A percentile compares a stretch with the other conserved stretches of the same genome.
Conservation (phyloP, 805 yeast species). For the Lipomyces japonicus region DNA sequence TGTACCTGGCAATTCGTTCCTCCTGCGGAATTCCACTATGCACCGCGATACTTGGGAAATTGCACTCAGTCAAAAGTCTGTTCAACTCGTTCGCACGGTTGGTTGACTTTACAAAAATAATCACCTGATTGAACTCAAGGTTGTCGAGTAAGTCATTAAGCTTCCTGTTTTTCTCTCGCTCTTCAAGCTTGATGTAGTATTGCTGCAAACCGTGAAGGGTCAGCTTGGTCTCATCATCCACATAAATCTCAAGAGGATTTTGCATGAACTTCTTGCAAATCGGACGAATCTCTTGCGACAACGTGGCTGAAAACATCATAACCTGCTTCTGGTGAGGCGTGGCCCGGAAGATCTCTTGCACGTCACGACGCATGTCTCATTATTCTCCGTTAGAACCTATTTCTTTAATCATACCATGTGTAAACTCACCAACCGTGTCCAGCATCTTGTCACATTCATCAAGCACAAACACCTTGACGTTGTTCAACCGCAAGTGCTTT, state of each 20-base stretch:
- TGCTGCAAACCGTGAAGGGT: constrained; percentile 98
- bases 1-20: constrained; percentile 95
- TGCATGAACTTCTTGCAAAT: constrained; percentile 97
- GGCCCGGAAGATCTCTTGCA: constrained; percentile 94
- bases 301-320: constrained; percentile 98
- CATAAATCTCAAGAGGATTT: constrained; percentile 94
- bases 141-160: constrained; percentile 89
- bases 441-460: constrained; percentile 99
- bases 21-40: constrained; percentile 95
- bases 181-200: constrained; percentile 83
- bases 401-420: not conserved
- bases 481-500: constrained; percentile 77
- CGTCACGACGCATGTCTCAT: constrained; percentile 94
- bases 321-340: constrained; percentile 99
- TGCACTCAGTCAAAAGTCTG: constrained; percentile 80
- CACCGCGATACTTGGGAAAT: constrained; percentile 96
- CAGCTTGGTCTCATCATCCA: constrained; percentile 95
- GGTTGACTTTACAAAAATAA: constrained; percentile 89
- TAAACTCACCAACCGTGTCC: constrained; percentile 48
- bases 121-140: constrained; percentile 96
- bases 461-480: constrained; percentile 88
- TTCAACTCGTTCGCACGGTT: constrained; percentile 89
- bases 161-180: constrained; percentile 88
- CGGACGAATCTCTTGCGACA: constrained; percentile 90
- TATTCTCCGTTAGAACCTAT: not conserved